Conservation (phyloP, 2,329 filamentous ascomycete species). For the Penicillium concentricum region DNA sequence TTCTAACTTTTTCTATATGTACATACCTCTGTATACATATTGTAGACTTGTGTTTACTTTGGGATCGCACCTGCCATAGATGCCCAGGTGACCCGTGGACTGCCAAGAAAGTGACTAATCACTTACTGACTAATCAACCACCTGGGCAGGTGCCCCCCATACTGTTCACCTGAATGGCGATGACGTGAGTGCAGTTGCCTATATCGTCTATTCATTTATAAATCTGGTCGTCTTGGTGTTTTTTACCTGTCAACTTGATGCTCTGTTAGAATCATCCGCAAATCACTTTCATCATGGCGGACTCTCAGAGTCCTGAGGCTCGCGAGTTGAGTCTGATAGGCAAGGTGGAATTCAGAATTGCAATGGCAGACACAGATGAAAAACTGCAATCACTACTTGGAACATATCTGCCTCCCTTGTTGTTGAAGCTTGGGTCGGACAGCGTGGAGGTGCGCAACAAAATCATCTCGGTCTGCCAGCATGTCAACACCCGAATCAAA, state of each 20-base stretch:
- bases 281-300: constrained; percentile 30
- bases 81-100: not conserved
- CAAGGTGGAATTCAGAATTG: constrained; percentile 82
- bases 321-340: constrained; percentile 79
- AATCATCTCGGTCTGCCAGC: constrained; percentile 69
- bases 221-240: not conserved
- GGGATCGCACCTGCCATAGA: not conserved
- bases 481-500: constrained; percentile 66
- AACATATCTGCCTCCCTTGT: constrained; percentile 74
- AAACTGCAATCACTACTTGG: constrained; percentile 77
- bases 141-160: not conserved
- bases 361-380: constrained; percentile 75
- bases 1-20: too few relatives aligned
- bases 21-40: too few relatives aligned
- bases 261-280: not conserved
- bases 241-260: constrained; percentile 2
- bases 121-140: not conserved
- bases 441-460: constrained; percentile 78
- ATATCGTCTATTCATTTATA: not conserved
- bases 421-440: constrained; percentile 83
- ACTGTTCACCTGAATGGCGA: not conserved
- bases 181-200: constrained; percentile 13
- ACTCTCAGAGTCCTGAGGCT: constrained; percentile 45
- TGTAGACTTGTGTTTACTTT: not conserved
- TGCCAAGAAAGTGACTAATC: constrained; percentile 1